Evolutionary conservation across 2,329 filamentous ascomycete genomes (phyloP).

Genomic region (Xylariaceae sp.): DNA sequence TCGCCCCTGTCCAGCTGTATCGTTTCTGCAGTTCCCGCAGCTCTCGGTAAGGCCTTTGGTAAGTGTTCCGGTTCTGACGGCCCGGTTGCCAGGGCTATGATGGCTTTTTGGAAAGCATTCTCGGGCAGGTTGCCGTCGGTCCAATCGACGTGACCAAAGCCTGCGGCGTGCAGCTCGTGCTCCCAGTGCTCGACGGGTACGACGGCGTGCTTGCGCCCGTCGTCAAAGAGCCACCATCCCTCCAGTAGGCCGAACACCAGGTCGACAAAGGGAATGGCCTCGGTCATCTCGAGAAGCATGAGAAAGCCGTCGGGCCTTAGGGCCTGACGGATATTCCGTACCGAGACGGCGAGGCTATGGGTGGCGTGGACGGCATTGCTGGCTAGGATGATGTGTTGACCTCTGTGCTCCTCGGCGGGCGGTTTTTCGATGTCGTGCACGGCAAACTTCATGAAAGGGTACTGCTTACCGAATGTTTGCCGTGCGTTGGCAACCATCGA

Average conservation of each 20-base stretch:
- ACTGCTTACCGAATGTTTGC: constrained; percentile 20
- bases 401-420: constrained; percentile 15
- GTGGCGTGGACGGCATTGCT: constrained; percentile 45
- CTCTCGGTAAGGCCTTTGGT: no score
- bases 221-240: constrained; percentile 44
- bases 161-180: constrained; percentile 22
- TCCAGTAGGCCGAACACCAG: constrained; percentile 41
- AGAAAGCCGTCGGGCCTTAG: constrained; percentile 39
- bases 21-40: no score
- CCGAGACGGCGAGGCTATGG: constrained; percentile 22
- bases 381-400: constrained; percentile 38
- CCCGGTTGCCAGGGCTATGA: constrained; percentile 19
- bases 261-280: constrained; percentile 34
- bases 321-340: constrained; percentile 27
- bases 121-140: constrained; percentile 31
- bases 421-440: constrained; percentile 37
- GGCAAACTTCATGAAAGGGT: constrained; percentile 33
- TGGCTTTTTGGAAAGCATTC: constrained; percentile 27
- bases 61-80: not conserved
- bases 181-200: constrained; percentile 28
- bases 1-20: constrained; percentile 2
- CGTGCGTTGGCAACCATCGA: constrained; percentile 37
- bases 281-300: constrained; percentile 39
- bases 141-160: constrained; percentile 36
- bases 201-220: constrained; percentile 34